phyloP scores from a whole-genome alignment of 192 early-diverging fungal genomes.

The Coemansia sp. region DNA sequence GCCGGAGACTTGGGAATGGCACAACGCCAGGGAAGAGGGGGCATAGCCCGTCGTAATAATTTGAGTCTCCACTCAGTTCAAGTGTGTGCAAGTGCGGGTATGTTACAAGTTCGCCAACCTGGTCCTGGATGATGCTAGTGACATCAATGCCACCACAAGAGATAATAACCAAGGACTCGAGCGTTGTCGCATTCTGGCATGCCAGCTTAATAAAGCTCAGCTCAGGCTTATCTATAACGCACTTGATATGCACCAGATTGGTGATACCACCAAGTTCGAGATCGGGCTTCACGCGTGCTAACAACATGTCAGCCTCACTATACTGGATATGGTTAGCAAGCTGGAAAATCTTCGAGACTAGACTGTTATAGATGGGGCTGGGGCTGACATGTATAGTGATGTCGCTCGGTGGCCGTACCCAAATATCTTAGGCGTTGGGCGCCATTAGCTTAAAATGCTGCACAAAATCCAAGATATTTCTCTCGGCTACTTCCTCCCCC shows the following conservation, averaged over 20 bases:
- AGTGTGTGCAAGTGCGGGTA: background rate
- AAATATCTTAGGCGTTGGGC: background rate
- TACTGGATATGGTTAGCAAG: background rate
- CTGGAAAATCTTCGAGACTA: background rate
- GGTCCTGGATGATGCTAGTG: background rate
- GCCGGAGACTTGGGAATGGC: background rate
- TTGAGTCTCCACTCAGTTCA: background rate
- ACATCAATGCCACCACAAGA: background rate
- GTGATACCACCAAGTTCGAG: background rate
- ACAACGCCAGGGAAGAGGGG: background rate
- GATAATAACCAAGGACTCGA: background rate
- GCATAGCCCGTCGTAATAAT: background rate
- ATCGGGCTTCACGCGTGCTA: background rate
- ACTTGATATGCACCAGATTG: background rate
- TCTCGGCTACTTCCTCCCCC: too few species aligned
- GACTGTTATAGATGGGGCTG: background rate
- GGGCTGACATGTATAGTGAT: background rate
- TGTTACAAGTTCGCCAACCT: background rate
- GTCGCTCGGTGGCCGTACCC: background rate
- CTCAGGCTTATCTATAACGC: background rate
- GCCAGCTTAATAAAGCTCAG: background rate
- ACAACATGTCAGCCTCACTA: too few species aligned
- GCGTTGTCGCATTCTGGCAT: background rate
- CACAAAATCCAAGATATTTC: background rate
- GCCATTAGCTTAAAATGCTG: background rate